These are phyloP conservation scores for Beauveria australis DNA, from an alignment of 2,329 filamentous ascomycete species.

Conservation along the genomic window DNA sequence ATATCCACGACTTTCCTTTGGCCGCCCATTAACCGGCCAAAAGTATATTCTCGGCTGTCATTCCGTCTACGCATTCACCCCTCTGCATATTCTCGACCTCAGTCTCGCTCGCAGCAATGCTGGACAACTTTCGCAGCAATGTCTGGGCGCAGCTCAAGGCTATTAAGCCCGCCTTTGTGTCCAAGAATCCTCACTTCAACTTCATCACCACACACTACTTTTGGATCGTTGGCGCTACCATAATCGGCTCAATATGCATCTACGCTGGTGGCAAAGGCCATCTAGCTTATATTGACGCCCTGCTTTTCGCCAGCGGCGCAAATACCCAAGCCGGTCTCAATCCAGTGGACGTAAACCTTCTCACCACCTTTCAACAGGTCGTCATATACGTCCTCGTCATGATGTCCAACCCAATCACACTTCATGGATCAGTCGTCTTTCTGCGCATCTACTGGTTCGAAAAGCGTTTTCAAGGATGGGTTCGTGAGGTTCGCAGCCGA, in stretches of 20 bases:
- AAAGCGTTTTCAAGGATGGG: conserved; percentile 83
- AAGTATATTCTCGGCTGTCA: not conserved
- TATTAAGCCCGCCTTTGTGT: conserved; percentile 48
- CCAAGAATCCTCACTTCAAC: conserved; percentile 61
- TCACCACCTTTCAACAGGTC: conserved; percentile 66
- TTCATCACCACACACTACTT: conserved; percentile 78
- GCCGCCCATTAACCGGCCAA: not conserved
- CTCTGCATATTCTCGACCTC: not conserved
- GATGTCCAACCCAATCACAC: conserved; percentile 73
- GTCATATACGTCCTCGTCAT: conserved; percentile 64
- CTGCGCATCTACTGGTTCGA: conserved; percentile 97
- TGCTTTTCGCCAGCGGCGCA: conserved; percentile 79
- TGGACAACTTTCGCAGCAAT: conserved; percentile 24
- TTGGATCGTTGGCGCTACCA: conserved; percentile 66
- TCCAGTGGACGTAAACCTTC: conserved; percentile 58
- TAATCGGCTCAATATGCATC: conserved; percentile 71
- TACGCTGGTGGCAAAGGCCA: conserved; percentile 51
- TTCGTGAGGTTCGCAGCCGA: conserved; percentile 59
- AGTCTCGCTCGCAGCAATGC: conserved; percentile 18
- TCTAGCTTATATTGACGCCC: conserved; percentile 73
- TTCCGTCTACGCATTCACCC: not conserved
- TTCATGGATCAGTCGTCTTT: conserved; percentile 82
- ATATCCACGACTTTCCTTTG: not conserved
- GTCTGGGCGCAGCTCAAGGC: conserved; percentile 37
- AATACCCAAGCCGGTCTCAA: conserved; percentile 93